phyloP scores from a whole-genome alignment of 1,284 basidiomycete species.

The Pisolithus thermaeus region DNA sequence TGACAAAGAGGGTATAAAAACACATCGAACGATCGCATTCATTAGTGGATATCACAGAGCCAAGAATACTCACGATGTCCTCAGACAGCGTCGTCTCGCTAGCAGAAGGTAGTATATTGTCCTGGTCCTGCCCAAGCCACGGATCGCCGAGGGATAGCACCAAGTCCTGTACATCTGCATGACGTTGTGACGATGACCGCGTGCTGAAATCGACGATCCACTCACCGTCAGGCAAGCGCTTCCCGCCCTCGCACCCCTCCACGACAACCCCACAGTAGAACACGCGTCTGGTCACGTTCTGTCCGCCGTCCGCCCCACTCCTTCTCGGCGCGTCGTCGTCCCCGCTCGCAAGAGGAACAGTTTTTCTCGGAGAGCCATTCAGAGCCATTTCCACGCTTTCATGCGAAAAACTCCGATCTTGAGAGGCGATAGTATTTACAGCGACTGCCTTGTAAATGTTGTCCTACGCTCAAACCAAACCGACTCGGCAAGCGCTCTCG shows the following conservation, averaged over 20 bases:
- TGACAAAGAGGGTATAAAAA: constrained; percentile 8
- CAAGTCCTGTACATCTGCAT: constrained; percentile 70
- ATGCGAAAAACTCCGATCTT: constrained; percentile 11
- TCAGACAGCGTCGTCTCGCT: constrained; percentile 33
- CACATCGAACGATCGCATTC: no score
- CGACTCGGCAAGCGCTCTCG: no score
- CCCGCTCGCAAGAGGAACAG: constrained; percentile 60
- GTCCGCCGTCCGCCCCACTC: constrained; percentile 27
- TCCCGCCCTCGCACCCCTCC: constrained; percentile 66
- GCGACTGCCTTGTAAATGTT: no score
- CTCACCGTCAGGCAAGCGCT: constrained; percentile 62
- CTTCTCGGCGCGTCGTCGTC: constrained; percentile 45
- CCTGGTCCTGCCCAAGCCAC: constrained; percentile 40
- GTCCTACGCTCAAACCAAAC: no score
- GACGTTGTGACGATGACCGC: background rate
- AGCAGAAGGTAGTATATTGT: constrained; percentile 36
- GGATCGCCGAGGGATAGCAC: constrained; percentile 69
- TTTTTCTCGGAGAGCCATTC: constrained; percentile 61
- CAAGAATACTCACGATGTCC: constrained; percentile 36
- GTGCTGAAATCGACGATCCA: constrained; percentile 7
- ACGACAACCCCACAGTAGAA: constrained; percentile 81
- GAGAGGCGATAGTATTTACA: no score
- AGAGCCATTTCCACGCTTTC: constrained; percentile 34
- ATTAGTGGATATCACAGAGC: background rate
- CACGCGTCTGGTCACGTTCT: constrained; percentile 54